phyloP scores from a whole-genome alignment of 2,329 filamentous ascomycete genomes.

The Calonectria naviculata region DNA sequence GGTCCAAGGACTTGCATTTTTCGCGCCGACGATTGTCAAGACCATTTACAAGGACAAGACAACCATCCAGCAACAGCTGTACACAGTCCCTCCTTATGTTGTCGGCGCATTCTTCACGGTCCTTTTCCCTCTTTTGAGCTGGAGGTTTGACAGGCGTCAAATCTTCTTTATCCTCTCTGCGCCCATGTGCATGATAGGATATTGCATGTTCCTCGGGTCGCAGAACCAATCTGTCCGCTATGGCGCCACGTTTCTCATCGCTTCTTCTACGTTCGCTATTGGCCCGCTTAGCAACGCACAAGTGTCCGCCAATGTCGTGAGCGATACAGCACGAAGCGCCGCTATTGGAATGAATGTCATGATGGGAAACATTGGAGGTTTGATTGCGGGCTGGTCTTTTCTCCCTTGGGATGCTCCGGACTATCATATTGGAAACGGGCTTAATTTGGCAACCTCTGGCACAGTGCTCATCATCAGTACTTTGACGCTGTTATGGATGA shows the following conservation, averaged over 20 bases:
- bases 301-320: slow-evolving; percentile 75
- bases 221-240: slow-evolving; percentile 66
- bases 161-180: slow-evolving; percentile 70
- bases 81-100: slow-evolving; percentile 76
- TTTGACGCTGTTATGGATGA: slow-evolving; percentile 68
- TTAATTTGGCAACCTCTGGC: slow-evolving; percentile 71
- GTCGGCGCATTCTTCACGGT: slow-evolving; percentile 76
- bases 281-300: slow-evolving; percentile 76
- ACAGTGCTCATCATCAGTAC: slow-evolving; percentile 62
- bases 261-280: slow-evolving; percentile 70
- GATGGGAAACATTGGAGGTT: slow-evolving; percentile 76
- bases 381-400: slow-evolving; percentile 73
- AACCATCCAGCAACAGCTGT: slow-evolving; percentile 73
- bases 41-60: slow-evolving; percentile 69
- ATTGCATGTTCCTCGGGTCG: slow-evolving; percentile 75
- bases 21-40: slow-evolving; percentile 75
- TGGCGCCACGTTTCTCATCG: slow-evolving; percentile 76
- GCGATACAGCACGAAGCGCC: slow-evolving; percentile 75
- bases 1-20: slow-evolving; percentile 77
- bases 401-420: slow-evolving; percentile 70
- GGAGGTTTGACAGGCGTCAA: slow-evolving; percentile 67
- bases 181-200: slow-evolving; percentile 74
- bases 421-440: slow-evolving; percentile 75
- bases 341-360: slow-evolving; percentile 75
- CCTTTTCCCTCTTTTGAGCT: slow-evolving; percentile 69